These are phyloP conservation scores for Hemileia vastatrix DNA, from an alignment of 1,284 basidiomycete genomes.

Conservation along the genomic window DNA sequence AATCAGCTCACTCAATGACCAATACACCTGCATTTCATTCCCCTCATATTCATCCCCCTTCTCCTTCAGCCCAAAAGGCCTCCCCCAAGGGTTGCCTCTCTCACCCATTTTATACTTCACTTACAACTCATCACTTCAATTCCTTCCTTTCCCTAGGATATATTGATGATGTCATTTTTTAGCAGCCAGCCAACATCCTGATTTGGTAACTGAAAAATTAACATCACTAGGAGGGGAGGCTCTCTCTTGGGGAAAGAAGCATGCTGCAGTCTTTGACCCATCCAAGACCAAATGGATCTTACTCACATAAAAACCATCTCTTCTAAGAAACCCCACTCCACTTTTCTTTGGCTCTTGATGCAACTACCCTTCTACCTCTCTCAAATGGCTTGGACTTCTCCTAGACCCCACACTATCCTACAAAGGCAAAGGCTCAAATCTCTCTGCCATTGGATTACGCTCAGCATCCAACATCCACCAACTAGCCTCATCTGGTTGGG, in stretches of 20 bases:
- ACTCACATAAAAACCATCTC: too few relatives aligned
- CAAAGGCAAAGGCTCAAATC: too few relatives aligned
- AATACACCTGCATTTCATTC: background rate
- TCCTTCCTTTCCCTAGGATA: slow-evolving; percentile 3
- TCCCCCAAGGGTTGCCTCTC: slow-evolving; percentile 9
- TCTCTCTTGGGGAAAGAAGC: background rate
- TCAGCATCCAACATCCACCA: too few relatives aligned
- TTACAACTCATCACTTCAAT: background rate
- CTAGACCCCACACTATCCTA: too few relatives aligned
- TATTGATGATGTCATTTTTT: slow-evolving; percentile 5
- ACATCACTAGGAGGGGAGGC: background rate
- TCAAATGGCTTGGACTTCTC: too few relatives aligned
- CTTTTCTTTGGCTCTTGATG: too few relatives aligned
- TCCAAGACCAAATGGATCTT: too few relatives aligned
- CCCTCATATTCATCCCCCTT: slow-evolving; percentile 1
- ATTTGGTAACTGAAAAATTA: background rate
- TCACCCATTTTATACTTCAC: slow-evolving; percentile 10
- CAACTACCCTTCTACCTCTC: too few relatives aligned
- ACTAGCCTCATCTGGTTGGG: too few relatives aligned
- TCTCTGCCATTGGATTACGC: too few relatives aligned
- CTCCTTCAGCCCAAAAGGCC: background rate
- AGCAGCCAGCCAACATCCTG: background rate
- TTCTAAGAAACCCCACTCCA: too few relatives aligned
- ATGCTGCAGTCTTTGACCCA: slow-evolving; percentile 6
- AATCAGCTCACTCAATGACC: background rate